phyloP scores from a whole-genome alignment of 2,329 filamentous ascomycete species.

The Fusarium euwallaceae region DNA sequence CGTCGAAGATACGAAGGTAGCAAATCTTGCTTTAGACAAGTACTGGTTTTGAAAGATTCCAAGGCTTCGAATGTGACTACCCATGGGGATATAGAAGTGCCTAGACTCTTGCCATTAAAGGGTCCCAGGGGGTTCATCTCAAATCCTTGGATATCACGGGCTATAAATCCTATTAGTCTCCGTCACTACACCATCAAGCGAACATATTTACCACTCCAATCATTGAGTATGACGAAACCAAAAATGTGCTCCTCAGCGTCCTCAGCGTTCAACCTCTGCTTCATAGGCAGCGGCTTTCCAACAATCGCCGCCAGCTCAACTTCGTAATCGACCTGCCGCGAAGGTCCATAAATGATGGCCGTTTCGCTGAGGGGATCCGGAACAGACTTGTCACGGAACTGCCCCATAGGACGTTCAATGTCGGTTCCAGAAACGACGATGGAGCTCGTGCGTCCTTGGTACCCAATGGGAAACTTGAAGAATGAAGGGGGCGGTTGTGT shows the following conservation, averaged over 20 bases:
- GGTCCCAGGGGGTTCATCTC: constrained; percentile 74
- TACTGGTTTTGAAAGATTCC: constrained; percentile 63
- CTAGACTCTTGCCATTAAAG: constrained; percentile 72
- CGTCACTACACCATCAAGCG: too few relatives aligned
- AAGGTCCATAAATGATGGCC: constrained; percentile 45
- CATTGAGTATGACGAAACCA: constrained; percentile 72
- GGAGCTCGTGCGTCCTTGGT: constrained; percentile 67
- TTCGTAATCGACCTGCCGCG: constrained; percentile 56
- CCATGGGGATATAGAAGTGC: constrained; percentile 72
- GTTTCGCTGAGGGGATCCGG: constrained; percentile 13
- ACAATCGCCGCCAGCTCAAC: constrained; percentile 61
- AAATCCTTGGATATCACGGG: constrained; percentile 71
- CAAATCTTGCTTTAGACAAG: not conserved
- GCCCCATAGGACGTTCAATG: constrained; percentile 62
- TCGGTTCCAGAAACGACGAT: constrained; percentile 63
- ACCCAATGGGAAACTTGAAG: constrained; percentile 64
- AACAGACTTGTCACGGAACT: constrained; percentile 49
- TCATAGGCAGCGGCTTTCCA: constrained; percentile 55
- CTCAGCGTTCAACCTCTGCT: constrained; percentile 54
- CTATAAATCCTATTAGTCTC: constrained; percentile 43
- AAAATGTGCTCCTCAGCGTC: constrained; percentile 72
- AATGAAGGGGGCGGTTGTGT: constrained; percentile 59
- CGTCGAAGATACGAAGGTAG: constrained; percentile 51
- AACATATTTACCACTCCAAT: constrained; percentile 65
- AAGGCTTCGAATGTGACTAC: constrained; percentile 71